A percentile compares a stretch with the other conserved stretches of the same genome.
These are phyloP conservation scores for Torrubiella hemipterigena DNA, from an alignment of 2,329 filamentous ascomycete species.

Conservation along the genomic window DNA sequence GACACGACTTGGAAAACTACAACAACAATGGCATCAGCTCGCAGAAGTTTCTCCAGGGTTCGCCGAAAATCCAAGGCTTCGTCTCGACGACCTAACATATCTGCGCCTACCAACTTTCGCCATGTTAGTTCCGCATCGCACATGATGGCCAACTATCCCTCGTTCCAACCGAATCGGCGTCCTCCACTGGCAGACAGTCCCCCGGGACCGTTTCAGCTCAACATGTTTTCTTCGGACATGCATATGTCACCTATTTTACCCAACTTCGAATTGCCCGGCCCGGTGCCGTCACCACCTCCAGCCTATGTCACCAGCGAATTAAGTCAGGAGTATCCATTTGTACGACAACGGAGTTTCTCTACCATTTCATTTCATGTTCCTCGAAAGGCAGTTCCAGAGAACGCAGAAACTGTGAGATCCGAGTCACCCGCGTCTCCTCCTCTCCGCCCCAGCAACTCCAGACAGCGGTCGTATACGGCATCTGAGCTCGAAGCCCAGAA, in stretches of 20 bases:
- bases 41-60: conserved; percentile 35
- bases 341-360: conserved; percentile 34
- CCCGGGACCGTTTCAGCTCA: conserved; percentile 43
- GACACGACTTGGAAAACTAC: no score
- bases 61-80: conserved; percentile 31
- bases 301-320: conserved; percentile 18
- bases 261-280: conserved; percentile 29
- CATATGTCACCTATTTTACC: conserved; percentile 44
- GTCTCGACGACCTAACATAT: conserved; percentile 43
- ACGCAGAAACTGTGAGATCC: no score
- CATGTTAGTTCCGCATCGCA: conserved; percentile 40
- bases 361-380: conserved; percentile 45
- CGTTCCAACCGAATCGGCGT: neutral
- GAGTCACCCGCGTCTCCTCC: no score
- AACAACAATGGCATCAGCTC: no score
- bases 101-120: conserved; percentile 46
- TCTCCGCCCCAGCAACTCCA: neutral
- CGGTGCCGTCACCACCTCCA: conserved; percentile 27
- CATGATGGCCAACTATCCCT: conserved; percentile 6
- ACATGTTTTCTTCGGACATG: conserved; percentile 30
- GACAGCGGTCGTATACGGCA: conserved; percentile 23
- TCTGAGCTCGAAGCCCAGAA: no score
- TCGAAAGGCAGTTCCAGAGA: conserved; percentile 24
- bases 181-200: conserved; percentile 16
- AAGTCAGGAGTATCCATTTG: conserved; percentile 17